These are phyloP conservation scores for Aspergillus proliferans DNA, from an alignment of 2,329 filamentous ascomycete species.

Conservation along the genomic window DNA sequence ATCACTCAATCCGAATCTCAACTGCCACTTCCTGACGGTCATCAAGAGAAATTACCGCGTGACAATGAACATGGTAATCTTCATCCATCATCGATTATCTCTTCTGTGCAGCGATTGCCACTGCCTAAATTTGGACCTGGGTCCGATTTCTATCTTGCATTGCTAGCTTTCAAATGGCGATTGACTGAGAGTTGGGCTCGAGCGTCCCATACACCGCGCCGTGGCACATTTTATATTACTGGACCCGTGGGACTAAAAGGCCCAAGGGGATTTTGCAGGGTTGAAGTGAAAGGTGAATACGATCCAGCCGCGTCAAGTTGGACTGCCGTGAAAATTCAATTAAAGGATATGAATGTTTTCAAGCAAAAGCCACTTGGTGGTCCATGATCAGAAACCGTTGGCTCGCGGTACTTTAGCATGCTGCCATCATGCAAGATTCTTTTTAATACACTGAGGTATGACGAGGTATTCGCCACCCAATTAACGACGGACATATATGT, in stretches of 20 bases:
- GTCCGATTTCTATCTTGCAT: constrained; percentile 29
- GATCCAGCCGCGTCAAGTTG: constrained; percentile 25
- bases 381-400: not conserved
- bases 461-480: too few relatives aligned
- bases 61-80: constrained; percentile 10
- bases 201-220: constrained; percentile 17
- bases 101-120: constrained; percentile 28
- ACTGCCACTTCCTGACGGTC: constrained; percentile 8
- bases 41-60: constrained; percentile 11
- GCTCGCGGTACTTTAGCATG: not conserved
- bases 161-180: constrained; percentile 25
- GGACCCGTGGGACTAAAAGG: constrained; percentile 30
- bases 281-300: constrained; percentile 33
- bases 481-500: too few relatives aligned
- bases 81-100: constrained; percentile 25
- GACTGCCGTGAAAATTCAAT: constrained; percentile 23
- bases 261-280: constrained; percentile 27
- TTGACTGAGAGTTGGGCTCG: constrained; percentile 18
- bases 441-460: too few relatives aligned
- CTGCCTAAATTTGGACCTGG: constrained; percentile 27
- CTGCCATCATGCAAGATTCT: too few relatives aligned
- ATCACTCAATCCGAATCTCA: constrained; percentile 12
- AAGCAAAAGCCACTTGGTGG: constrained; percentile 22
- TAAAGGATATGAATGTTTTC: constrained; percentile 25
- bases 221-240: constrained; percentile 28